Percentiles rank a stretch among this genome's conserved stretches.
Evolutionary conservation across 2,329 filamentous ascomycete genomes (phyloP).

Genomic region (Neocucurbitaria cava): DNA sequence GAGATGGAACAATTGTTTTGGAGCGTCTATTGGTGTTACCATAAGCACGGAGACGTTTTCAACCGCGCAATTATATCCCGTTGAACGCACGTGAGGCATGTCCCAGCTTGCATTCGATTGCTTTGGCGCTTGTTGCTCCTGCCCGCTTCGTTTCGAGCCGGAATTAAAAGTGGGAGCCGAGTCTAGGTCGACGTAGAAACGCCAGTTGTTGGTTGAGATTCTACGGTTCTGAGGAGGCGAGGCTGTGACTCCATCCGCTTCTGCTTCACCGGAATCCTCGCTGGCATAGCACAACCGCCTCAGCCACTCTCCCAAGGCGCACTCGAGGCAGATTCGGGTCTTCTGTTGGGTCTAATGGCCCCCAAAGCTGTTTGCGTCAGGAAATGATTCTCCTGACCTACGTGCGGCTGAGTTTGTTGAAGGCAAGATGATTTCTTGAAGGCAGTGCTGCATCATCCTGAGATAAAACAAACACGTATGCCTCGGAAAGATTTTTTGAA

Average conservation of each 20-base stretch:
- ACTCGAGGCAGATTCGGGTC: constrained; percentile 1
- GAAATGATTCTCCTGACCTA: neutral
- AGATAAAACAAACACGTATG: neutral
- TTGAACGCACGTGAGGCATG: neutral
- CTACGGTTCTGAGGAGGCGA: neutral
- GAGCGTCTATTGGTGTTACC: neutral
- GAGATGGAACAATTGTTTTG: neutral
- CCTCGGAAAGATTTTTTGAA: neutral
- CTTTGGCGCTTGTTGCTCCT: neutral
- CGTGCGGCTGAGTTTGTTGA: neutral
- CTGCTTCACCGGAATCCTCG: neutral
- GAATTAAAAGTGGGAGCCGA: neutral
- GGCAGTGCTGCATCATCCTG: neutral
- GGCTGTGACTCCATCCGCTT: neutral
- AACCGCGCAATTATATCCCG: neutral
- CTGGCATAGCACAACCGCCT: neutral
- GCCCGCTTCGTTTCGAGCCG: neutral
- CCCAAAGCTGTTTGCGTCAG: neutral
- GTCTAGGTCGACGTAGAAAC: neutral
- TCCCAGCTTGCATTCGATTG: neutral
- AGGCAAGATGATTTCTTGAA: neutral
- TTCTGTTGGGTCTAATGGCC: neutral
- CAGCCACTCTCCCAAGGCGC: neutral
- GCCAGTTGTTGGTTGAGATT: neutral
- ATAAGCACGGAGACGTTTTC: neutral